Percentiles rank a stretch among this genome's conserved stretches.
Conservation (phyloP, 257 asterid species). For the Cordia subcordata region DNA sequence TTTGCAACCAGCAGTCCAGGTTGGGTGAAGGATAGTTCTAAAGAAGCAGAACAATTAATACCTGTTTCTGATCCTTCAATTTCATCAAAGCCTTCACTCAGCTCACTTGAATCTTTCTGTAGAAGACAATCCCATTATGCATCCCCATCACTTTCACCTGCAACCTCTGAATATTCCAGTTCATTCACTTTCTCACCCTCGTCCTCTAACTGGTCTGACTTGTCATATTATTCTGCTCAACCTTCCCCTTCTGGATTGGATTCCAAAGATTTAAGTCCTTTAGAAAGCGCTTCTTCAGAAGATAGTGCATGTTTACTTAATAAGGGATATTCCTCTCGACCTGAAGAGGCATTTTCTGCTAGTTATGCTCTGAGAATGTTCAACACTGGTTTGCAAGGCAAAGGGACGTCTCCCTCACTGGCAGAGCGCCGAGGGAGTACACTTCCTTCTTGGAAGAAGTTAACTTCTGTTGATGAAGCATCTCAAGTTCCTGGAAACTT, state of each 20-base stretch:
- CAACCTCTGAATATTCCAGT: constrained; percentile 70
- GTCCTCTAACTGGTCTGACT: constrained; percentile 84
- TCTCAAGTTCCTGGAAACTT: constrained; percentile 38
- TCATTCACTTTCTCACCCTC: constrained; percentile 84
- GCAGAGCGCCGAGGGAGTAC: constrained; percentile 48
- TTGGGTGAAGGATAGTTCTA: constrained; percentile 24
- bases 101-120: constrained; percentile 52
- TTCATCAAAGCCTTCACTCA: constrained; percentile 49
- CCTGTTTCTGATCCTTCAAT: constrained; percentile 30
- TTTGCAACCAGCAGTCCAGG: constrained; percentile 41
- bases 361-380: constrained; percentile 20
- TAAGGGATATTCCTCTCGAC: constrained; percentile 20
- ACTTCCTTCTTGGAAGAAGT: constrained; percentile 40
- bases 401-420: constrained; percentile 29
- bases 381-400: constrained; percentile 28
- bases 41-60: constrained; percentile 27
- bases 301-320: constrained; percentile 27
- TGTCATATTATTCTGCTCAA: constrained; percentile 57
- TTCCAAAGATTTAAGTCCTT: constrained; percentile 23
- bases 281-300: constrained; percentile 24
- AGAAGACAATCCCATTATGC: constrained; percentile 46
- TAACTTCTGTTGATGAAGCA: constrained; percentile 47
- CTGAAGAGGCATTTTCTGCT: constrained; percentile 29
- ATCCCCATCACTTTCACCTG: constrained; percentile 79
- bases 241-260: constrained; percentile 54